phyloP scores from a whole-genome alignment of 768 basidiomycete species.

The Amanita jacksonii region DNA sequence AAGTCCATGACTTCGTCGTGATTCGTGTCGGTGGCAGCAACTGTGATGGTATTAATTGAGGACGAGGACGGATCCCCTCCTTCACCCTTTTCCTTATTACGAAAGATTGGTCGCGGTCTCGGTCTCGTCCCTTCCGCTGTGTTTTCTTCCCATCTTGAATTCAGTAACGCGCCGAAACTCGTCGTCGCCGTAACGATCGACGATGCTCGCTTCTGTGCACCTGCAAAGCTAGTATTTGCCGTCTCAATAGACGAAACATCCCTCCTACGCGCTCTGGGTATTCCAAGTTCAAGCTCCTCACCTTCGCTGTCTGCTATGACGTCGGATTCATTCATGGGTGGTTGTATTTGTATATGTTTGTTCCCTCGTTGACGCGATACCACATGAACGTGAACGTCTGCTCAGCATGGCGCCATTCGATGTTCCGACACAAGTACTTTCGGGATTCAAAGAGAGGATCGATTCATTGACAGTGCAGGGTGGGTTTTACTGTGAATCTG shows the following conservation, averaged over 20 bases:
- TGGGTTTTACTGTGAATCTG: conserved; percentile 9
- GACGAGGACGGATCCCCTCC: not conserved
- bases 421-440: conserved; percentile 18
- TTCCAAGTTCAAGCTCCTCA: conserved; percentile 3
- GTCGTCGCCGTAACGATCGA: not conserved
- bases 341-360: conserved; percentile 1
- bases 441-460: conserved; percentile 36
- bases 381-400: not conserved
- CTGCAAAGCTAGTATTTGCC: not conserved
- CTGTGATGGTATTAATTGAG: conserved; percentile 4
- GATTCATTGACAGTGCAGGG: conserved; percentile 37
- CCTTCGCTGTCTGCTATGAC: conserved; percentile 7
- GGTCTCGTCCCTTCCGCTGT: conserved; percentile 2
- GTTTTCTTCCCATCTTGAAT: not conserved
- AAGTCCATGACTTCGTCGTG: conserved; percentile 8
- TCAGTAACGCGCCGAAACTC: not conserved
- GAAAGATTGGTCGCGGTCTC: conserved; percentile 8
- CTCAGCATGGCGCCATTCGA: conserved; percentile 23
- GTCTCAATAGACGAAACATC: conserved; percentile 4
- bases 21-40: no score
- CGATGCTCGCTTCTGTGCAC: not conserved
- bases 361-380: not conserved
- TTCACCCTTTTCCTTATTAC: not conserved
- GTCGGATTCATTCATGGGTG: conserved; percentile 1
- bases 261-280: not conserved